Evolutionary conservation across 2,329 filamentous ascomycete species (phyloP), one percentile per base, ranked within the genome.

Genomic region (Colletotrichum sp.): DNA sequence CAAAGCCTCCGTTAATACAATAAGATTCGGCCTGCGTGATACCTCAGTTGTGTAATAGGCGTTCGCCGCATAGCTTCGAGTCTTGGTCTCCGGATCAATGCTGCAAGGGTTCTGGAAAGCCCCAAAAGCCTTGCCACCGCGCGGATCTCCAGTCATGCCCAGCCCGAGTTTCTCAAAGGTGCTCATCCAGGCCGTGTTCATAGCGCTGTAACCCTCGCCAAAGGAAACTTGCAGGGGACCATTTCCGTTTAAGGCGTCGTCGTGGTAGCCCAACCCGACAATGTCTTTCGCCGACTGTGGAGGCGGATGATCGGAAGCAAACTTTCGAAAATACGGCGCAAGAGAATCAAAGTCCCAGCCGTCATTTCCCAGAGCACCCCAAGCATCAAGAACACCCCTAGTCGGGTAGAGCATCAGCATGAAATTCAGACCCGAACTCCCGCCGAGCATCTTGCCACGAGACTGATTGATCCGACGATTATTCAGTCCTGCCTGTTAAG

Each of bases 161-260:
- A 85, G 75, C 4, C 84, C 84, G 12, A 86, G 79, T 5, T 78
- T 79, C 10, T 79, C 78, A 72, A 87, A 87, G 2, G 83, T 82
- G 62, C 84, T 77, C 52, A 84, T 80, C 86, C 86, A 87, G 2
- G 83, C 83, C 36, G 82, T 78, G 71, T 86, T 84, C 62, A 80
- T 79, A 8, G 78, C 57, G 13, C 79, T 75, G 66, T 84, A 84
- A 1, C 81, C 82, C 55, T 85, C 83, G 59, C 82, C 81, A 72
- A 82, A 85, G 4, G 84, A 85, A 26, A 86, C 79, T 6, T 85
- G 82, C 8, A 87, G 39, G 2, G 85, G 86, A 1, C 86, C 85
- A 39, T 83, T 79, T 16, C 82, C 82, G 7, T 78, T 78, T 2
- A 82, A 55, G 13, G 77, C 79, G 21, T 84, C 83, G 57, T 85